Conservation (phyloP, 2,329 filamentous ascomycete species). For the Mycosphaerella arachidis region DNA sequence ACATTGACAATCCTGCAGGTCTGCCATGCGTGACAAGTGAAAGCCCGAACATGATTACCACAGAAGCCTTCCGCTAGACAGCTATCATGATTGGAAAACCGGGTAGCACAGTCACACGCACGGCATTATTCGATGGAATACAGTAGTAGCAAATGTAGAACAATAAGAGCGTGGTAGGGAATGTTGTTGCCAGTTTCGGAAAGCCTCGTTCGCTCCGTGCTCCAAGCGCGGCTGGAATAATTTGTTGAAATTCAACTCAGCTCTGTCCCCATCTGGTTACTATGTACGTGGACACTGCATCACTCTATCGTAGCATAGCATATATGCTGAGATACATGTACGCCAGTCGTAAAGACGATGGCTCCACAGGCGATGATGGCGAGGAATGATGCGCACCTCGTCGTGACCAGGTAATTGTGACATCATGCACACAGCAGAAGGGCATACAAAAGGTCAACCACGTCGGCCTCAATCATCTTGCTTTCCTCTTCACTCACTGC, state of each 20-base stretch:
- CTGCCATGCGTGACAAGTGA: neutral
- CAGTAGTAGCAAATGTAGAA: neutral
- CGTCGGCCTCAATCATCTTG: neutral
- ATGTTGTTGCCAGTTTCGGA: neutral
- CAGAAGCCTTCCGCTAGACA: too few relatives aligned
- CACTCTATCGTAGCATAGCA: neutral
- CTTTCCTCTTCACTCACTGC: neutral
- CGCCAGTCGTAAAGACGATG: neutral
- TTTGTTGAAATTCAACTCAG: neutral
- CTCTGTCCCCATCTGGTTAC: neutral
- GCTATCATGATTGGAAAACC: neutral
- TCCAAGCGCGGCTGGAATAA: neutral
- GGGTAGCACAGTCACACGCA: neutral
- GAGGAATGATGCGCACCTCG: neutral
- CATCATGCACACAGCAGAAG: constrained; percentile 2
- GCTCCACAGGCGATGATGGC: neutral
- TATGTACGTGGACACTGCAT: neutral
- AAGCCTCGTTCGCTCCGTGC: neutral
- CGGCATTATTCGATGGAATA: neutral
- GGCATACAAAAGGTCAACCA: neutral
- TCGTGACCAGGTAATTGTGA: constrained; percentile 1
- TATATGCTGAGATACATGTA: neutral
- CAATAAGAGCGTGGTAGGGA: neutral
- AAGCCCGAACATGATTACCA: neutral
- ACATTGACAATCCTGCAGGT: neutral